Conservation (phyloP, 441 rosid species). For the Gossypium aridum region DNA sequence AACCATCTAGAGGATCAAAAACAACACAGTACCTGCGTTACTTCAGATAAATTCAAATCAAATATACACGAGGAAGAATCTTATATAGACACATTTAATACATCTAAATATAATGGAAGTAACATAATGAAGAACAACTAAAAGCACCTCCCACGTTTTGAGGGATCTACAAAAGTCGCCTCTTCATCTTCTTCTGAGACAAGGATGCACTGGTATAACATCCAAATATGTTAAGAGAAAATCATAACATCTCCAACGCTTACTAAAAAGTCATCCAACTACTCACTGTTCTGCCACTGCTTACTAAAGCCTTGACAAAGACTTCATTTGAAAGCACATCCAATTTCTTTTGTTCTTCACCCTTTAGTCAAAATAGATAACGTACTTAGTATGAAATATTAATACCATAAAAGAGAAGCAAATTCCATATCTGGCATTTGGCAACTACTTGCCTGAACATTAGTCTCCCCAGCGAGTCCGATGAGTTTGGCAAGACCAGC, state of each 20-base stretch:
- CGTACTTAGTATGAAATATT: background rate
- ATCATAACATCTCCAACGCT: background rate
- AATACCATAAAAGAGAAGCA: background rate
- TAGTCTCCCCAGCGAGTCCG: conserved; percentile 97
- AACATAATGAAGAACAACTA: background rate
- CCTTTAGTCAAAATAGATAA: conserved; percentile 34
- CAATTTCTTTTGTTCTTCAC: conserved; percentile 95
- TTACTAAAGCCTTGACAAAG: conserved; percentile 84
- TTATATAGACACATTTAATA: background rate
- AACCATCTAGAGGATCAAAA: conserved; percentile 97
- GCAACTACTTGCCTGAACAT: conserved; percentile 58
- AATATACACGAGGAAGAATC: background rate
- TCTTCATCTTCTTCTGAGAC: conserved; percentile 98
- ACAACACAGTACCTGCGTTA: conserved; percentile 74
- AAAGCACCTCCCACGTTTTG: conserved; percentile 72
- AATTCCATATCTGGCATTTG: background rate
- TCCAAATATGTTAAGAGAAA: conserved; percentile 8
- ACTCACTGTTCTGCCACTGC: conserved; percentile 97
- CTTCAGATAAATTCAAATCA: background rate
- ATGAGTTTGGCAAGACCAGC: conserved; percentile 94
- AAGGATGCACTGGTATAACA: conserved; percentile 67
- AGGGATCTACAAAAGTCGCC: conserved; percentile 73
- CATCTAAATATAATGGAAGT: background rate
- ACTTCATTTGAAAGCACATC: conserved; percentile 30
- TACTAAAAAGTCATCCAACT: background rate